These are phyloP conservation scores for Oryza coarctata DNA, from an alignment of 176 grass and related monocot genomes.

Conservation along the genomic window DNA sequence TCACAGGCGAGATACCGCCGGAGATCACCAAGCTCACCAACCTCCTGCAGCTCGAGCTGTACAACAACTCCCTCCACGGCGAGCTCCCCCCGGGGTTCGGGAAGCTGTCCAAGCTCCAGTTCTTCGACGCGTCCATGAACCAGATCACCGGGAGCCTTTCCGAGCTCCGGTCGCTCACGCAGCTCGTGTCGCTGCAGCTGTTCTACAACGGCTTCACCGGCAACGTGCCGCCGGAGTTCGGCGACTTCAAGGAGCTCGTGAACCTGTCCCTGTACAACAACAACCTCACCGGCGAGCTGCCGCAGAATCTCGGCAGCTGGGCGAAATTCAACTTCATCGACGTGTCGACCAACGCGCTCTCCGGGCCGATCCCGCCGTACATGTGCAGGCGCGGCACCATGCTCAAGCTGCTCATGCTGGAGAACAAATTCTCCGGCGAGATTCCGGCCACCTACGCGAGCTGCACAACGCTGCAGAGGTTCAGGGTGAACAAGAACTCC, in stretches of 20 bases:
- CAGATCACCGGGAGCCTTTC: conserved; percentile 49
- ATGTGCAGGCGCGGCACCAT: conserved; percentile 78
- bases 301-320: conserved; percentile 67
- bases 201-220: conserved; percentile 72
- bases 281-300: conserved; percentile 65
- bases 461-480: conserved; percentile 53
- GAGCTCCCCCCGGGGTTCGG: conserved; percentile 55
- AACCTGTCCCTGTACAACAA: conserved; percentile 83
- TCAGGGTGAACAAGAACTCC: conserved; percentile 71
- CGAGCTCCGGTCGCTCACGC: conserved; percentile 56
- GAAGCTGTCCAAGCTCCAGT: conserved; percentile 41
- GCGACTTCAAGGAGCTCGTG: conserved; percentile 72
- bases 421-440: conserved; percentile 71
- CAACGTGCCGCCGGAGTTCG: conserved; percentile 57
- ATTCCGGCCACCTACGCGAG: conserved; percentile 65
- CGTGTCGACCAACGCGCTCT: conserved; percentile 72
- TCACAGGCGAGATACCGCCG: conserved; percentile 63
- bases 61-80: conserved; percentile 73
- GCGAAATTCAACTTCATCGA: conserved; percentile 77
- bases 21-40: conserved; percentile 52
- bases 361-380: conserved; percentile 72
- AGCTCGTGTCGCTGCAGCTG: conserved; percentile 68
- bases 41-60: conserved; percentile 63
- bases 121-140: conserved; percentile 75
- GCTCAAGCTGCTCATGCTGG: conserved; percentile 71